These are phyloP conservation scores for Yamadazyma kitorensis DNA, from an alignment of 805 yeast species.

Conservation along the genomic window DNA sequence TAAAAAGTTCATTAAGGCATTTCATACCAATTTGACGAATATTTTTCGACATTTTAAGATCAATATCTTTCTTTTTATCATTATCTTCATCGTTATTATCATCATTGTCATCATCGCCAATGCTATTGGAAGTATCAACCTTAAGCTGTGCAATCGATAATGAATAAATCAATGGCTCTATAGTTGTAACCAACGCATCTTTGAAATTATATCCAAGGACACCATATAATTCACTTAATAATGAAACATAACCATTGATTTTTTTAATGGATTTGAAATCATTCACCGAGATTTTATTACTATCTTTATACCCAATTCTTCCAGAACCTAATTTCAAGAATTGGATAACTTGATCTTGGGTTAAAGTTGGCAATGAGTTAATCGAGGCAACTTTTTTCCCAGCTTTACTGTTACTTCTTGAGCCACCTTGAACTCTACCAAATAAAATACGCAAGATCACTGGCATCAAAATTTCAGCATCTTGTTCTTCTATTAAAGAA, in stretches of 20 bases:
- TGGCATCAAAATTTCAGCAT: constrained; percentile 62
- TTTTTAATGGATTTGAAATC: constrained; percentile 40
- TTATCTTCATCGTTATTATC: constrained; percentile 16
- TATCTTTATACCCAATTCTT: constrained; percentile 43
- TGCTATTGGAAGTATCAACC: constrained; percentile 1
- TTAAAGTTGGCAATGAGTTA: constrained; percentile 56
- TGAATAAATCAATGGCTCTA: constrained; percentile 57
- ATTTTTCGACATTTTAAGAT: constrained; percentile 48
- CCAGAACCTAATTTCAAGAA: constrained; percentile 65
- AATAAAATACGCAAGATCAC: constrained; percentile 72
- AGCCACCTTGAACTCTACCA: constrained; percentile 76
- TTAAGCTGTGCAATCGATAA: constrained; percentile 49
- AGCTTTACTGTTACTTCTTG: constrained; percentile 66
- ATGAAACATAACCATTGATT: constrained; percentile 62
- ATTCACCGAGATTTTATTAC: constrained; percentile 22
- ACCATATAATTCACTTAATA: constrained; percentile 53
- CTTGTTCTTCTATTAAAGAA: constrained; percentile 58
- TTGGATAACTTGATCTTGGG: constrained; percentile 47
- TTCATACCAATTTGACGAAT: constrained; percentile 69
- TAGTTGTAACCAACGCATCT: constrained; percentile 45
- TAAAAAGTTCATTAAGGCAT: constrained; percentile 57
- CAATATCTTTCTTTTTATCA: constrained; percentile 10
- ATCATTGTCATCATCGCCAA: constrained; percentile 1
- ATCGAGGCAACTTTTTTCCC: constrained; percentile 73
- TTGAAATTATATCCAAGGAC: constrained; percentile 59